phyloP scores from a whole-genome alignment of 163 green algal species.

The Coccomyxa subellipsoidea region DNA sequence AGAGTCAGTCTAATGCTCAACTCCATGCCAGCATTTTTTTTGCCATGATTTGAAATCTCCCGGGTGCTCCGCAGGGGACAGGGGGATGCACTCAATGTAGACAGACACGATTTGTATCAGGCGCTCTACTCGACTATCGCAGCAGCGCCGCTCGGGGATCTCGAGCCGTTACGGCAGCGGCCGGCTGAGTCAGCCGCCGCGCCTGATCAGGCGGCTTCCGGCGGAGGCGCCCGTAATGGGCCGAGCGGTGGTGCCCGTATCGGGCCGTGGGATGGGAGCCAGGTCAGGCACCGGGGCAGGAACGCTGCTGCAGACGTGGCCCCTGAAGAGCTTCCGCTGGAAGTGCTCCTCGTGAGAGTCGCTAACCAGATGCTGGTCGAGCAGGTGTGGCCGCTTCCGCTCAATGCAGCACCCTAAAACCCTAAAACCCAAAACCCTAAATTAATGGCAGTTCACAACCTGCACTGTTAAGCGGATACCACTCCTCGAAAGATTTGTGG shows the following conservation, averaged over 20 bases:
- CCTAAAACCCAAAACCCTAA: too few species aligned
- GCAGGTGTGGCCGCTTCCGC: constrained; percentile 20
- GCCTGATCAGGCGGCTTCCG: background rate
- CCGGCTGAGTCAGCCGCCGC: background rate
- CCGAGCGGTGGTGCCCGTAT: background rate
- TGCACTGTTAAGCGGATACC: too few species aligned
- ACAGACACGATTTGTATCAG: constrained; percentile 60
- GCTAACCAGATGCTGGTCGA: constrained; percentile 33
- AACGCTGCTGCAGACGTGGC: background rate
- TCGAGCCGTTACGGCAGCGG: background rate
- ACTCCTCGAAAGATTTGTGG: too few species aligned
- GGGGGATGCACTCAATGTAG: constrained; percentile 76
- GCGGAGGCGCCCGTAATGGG: background rate
- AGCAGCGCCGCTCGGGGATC: background rate
- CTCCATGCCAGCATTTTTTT: too few species aligned
- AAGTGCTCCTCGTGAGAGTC: constrained; percentile 26
- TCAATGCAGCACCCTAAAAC: too few species aligned
- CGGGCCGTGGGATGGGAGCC: background rate
- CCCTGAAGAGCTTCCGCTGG: background rate
- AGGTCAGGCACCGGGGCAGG: background rate
- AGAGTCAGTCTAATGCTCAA: too few species aligned
- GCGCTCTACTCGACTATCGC: constrained; percentile 64
- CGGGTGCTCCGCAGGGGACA: constrained; percentile 38
- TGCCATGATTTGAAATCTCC: background rate
- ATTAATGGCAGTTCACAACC: too few species aligned